Evolutionary conservation across 2,329 filamentous ascomycete species (phyloP).

Genomic region (Aspergillus novoparasiticus): DNA sequence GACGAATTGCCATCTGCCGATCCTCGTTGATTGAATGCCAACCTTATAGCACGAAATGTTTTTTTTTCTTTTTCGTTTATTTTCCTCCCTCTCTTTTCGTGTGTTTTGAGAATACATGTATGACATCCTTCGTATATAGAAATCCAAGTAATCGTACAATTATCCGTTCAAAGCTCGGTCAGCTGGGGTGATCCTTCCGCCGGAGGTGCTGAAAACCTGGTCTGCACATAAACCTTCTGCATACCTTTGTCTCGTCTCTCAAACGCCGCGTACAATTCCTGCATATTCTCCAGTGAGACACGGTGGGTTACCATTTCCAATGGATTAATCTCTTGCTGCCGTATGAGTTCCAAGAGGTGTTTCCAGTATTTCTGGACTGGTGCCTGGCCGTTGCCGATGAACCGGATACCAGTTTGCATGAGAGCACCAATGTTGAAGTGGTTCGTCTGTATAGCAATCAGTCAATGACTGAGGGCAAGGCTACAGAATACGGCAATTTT

Average conservation of each 20-base stretch:
- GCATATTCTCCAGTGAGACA: conserved; percentile 71
- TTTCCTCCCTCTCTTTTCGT: neutral
- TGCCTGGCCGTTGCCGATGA: conserved; percentile 70
- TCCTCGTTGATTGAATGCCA: neutral
- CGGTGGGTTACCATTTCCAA: conserved; percentile 81
- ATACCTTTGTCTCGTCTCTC: conserved; percentile 61
- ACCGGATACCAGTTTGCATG: conserved; percentile 83
- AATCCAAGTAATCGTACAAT: neutral
- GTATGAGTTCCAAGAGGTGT: conserved; percentile 69
- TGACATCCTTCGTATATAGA: neutral
- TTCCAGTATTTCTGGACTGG: conserved; percentile 87
- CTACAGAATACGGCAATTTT: neutral
- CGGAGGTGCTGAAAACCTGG: conserved; percentile 58
- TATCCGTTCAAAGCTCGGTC: conserved; percentile 40
- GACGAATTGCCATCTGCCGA: neutral
- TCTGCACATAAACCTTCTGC: conserved; percentile 77
- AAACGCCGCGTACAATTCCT: conserved; percentile 66
- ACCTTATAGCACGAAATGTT: neutral
- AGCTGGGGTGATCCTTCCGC: conserved; percentile 54
- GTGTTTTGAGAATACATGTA: neutral
- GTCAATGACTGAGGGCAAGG: neutral
- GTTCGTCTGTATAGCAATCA: conserved; percentile 59
- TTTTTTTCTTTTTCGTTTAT: neutral
- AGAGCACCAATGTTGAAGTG: conserved; percentile 81
- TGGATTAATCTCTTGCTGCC: conserved; percentile 70